These are phyloP conservation scores for Tolypocladium cylindrosporum DNA, from an alignment of 2,329 filamentous ascomycete genomes.

Conservation along the genomic window DNA sequence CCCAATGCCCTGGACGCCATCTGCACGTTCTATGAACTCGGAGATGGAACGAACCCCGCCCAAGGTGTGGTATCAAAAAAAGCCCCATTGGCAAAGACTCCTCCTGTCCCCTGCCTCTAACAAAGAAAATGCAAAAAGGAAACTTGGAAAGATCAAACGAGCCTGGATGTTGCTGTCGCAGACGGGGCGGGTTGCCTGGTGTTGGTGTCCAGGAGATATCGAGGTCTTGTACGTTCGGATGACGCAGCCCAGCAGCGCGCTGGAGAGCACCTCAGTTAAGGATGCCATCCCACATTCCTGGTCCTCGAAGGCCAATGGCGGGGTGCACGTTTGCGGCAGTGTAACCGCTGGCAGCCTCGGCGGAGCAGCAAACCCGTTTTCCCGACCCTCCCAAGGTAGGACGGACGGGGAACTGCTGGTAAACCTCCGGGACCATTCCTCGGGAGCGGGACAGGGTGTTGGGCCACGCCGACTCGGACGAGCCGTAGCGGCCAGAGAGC, in stretches of 20 bases:
- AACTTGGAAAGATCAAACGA: not conserved
- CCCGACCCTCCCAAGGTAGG: constrained; percentile 37
- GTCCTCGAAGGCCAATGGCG: constrained; percentile 39
- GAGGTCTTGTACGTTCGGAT: not conserved
- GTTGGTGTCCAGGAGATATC: not conserved
- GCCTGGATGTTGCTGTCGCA: constrained; percentile 3
- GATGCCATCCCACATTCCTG: constrained; percentile 59
- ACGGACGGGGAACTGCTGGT: constrained; percentile 27
- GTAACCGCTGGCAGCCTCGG: constrained; percentile 42
- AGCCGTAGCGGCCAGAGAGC: constrained; percentile 29
- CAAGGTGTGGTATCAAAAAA: constrained; percentile 18
- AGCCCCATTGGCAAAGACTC: constrained; percentile 17
- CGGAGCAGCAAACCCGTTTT: constrained; percentile 59
- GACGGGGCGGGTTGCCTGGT: not conserved
- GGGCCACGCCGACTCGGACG: constrained; percentile 20
- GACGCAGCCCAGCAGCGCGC: not conserved
- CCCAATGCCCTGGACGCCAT: constrained; percentile 19
- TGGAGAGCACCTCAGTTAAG: constrained; percentile 32
- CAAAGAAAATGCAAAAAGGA: constrained; percentile 13
- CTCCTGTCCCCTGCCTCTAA: constrained; percentile 16
- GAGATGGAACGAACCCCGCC: constrained; percentile 12
- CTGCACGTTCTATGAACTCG: constrained; percentile 21
- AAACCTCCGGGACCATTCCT: constrained; percentile 12
- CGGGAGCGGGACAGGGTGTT: constrained; percentile 27
- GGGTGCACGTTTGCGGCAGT: constrained; percentile 37